Percentiles rank a stretch among this genome's conserved stretches.
Conservation (phyloP, 768 basidiomycete species). For the Leccinum subgranulosum region DNA sequence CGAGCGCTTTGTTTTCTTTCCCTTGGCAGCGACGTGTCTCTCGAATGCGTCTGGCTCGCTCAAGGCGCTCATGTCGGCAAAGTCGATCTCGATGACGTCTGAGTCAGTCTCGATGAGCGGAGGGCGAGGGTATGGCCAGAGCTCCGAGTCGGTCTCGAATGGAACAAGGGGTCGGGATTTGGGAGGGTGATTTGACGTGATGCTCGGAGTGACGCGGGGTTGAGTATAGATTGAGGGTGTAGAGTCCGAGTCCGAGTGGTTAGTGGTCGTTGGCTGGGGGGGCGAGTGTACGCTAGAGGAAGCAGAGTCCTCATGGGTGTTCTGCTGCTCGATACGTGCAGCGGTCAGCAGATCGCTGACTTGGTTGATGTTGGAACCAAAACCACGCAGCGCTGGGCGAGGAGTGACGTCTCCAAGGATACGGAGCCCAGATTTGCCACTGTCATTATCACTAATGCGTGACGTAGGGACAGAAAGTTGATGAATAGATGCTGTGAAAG, state of each 20-base stretch:
- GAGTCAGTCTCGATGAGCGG: constrained; percentile 41
- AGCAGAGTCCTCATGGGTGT: constrained; percentile 1
- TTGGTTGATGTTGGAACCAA: constrained; percentile 32
- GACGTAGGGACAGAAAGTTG: constrained; percentile 27
- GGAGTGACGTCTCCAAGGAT: constrained; percentile 59
- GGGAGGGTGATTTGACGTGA: constrained; percentile 14
- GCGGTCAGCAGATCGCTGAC: constrained; percentile 29
- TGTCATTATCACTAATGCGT: constrained; percentile 14
- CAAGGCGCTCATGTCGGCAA: constrained; percentile 67
- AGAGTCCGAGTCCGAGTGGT: constrained; percentile 3
- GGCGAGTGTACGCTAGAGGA: constrained; percentile 5
- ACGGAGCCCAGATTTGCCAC: constrained; percentile 14
- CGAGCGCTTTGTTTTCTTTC: constrained; percentile 21
- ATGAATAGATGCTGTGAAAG: constrained; percentile 41
- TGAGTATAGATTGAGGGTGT: constrained; percentile 12
- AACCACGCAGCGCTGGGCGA: constrained; percentile 41
- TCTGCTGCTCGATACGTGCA: constrained; percentile 21
- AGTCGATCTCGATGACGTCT: constrained; percentile 75
- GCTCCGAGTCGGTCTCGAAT: constrained; percentile 60
- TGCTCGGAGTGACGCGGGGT: not conserved
- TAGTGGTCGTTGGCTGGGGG: not conserved
- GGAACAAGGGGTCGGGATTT: constrained; percentile 49
- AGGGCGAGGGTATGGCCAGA: constrained; percentile 67
- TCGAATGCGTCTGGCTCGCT: constrained; percentile 63
- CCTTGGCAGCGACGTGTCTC: constrained; percentile 25